These are phyloP conservation scores for Lolium multiflorum DNA, from an alignment of 176 grass and related monocot species.

Conservation along the genomic window DNA sequence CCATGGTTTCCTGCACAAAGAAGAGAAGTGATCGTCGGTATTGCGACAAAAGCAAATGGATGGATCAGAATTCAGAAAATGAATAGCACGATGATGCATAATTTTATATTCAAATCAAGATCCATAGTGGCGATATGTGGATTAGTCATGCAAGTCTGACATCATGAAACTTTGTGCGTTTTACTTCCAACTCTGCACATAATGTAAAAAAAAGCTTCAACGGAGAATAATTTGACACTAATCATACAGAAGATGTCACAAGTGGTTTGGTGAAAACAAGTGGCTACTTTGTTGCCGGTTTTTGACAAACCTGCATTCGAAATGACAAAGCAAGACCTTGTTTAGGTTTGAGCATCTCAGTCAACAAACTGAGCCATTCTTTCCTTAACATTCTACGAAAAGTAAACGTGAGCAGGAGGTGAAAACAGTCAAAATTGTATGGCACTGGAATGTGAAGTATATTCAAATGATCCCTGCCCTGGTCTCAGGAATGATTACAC, in stretches of 20 bases:
- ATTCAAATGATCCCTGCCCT: not conserved
- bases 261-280: conserved; percentile 29
- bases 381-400: conserved; percentile 9
- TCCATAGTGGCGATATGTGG: not conserved
- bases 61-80: not conserved
- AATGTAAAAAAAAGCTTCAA: not conserved
- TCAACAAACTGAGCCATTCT: conserved; percentile 22
- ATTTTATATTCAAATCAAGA: conserved; percentile 27
- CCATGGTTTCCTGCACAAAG: conserved; percentile 52
- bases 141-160: not conserved
- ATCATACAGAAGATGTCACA: conserved; percentile 9
- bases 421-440: conserved; percentile 26
- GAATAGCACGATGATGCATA: not conserved
- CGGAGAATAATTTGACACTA: not conserved
- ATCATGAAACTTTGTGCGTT: not conserved
- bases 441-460: not conserved
- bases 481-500: not conserved
- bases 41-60: not conserved
- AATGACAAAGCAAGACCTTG: not conserved
- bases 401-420: not conserved
- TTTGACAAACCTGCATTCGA: conserved; percentile 5
- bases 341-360: not conserved
- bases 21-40: conserved; percentile 1
- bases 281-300: conserved; percentile 11
- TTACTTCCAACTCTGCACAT: not conserved